Evolutionary conservation across 2,329 filamentous ascomycete genomes (phyloP), one percentile per base, ranked within the genome.

Genomic region (Ceratocystis ficicola): DNA sequence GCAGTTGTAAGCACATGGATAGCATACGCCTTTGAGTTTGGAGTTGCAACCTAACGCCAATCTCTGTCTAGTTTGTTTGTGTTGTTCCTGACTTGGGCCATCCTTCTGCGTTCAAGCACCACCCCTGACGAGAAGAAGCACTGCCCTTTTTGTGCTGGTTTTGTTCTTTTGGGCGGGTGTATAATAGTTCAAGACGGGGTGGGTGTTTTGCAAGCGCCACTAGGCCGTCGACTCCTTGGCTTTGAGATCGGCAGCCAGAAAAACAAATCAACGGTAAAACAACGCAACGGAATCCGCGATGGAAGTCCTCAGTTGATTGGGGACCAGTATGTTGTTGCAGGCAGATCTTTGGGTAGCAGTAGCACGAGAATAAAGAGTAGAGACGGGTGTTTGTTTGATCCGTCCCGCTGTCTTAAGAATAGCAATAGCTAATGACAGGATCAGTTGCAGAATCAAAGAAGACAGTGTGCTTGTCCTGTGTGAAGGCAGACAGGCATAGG

Each of bases 301-400:
- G n/a, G 52, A 17, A 7, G 15, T 10, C 25, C 52, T 17, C 10
- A 8, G 52, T 59, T 32, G 7, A 59, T 59, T n/a, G 15, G 36
- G 28, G 32, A 36, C 12, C 28, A 17, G 28, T 15, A 8, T 30
- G 52, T 32, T 59, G 25, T 20, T 32, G 28, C 5, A n/a, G 32
- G 28, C 5, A 32, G 52, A 59, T 59, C 28, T 20, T n/a, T 32
- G 52, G 52, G 52, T 2, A 50, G 22, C 20, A 32, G 52, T 59
- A 32, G 52, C 2, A 59, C 28, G 52, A 32, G 52, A 57, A 57
- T 17, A 32, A 17, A 32, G 52, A 57, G 36, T 32, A 59, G 52
- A 32, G 52, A 59, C 52, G 28, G 25, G n/a, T 5, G 28, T 32
- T 59, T 59, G 52, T 32, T 59, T 59, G 52, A 59, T 59, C 52